phyloP scores from a whole-genome alignment of 2,329 filamentous ascomycete genomes.

The Nannizziopsis barbatae region DNA sequence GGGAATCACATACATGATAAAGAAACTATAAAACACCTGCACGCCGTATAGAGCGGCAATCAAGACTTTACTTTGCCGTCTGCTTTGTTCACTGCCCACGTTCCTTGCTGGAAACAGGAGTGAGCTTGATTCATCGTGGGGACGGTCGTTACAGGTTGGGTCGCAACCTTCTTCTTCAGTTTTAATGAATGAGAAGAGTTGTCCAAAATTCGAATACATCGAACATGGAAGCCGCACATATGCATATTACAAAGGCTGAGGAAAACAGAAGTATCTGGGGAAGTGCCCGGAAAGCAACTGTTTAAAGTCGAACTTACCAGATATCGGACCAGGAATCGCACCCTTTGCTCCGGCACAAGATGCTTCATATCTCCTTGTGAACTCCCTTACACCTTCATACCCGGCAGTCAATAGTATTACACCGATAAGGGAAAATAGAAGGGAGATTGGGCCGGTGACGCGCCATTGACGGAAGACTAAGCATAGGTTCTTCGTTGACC shows the following conservation, averaged over 20 bases:
- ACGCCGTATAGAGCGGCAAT: slow-evolving; percentile 78
- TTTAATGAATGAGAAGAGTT: slow-evolving; percentile 8
- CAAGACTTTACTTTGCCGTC: slow-evolving; percentile 60
- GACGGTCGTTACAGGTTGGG: not conserved
- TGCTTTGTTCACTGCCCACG: slow-evolving; percentile 45
- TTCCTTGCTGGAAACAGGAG: slow-evolving; percentile 63
- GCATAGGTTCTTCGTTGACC: slow-evolving; percentile 86
- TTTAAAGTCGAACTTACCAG: slow-evolving; percentile 8
- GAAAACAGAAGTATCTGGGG: not conserved
- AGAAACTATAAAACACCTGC: slow-evolving; percentile 97
- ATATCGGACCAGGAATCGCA: not conserved
- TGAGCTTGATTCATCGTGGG: slow-evolving; percentile 48
- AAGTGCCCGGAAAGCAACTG: not conserved
- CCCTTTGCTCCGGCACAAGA: slow-evolving; percentile 10
- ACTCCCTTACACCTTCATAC: slow-evolving; percentile 77
- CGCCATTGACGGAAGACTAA: slow-evolving; percentile 93
- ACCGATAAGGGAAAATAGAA: slow-evolving; percentile 70
- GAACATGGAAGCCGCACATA: not conserved
- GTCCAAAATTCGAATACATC: not conserved
- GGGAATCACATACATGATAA: slow-evolving; percentile 75
- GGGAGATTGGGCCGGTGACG: slow-evolving; percentile 59
- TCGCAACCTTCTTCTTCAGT: not conserved
- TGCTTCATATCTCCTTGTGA: slow-evolving; percentile 64
- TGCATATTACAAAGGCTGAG: not conserved
- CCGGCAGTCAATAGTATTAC: slow-evolving; percentile 77